phyloP scores from a whole-genome alignment of 2,329 filamentous ascomycete species.

The Myriosclerotinia scirpicola region DNA sequence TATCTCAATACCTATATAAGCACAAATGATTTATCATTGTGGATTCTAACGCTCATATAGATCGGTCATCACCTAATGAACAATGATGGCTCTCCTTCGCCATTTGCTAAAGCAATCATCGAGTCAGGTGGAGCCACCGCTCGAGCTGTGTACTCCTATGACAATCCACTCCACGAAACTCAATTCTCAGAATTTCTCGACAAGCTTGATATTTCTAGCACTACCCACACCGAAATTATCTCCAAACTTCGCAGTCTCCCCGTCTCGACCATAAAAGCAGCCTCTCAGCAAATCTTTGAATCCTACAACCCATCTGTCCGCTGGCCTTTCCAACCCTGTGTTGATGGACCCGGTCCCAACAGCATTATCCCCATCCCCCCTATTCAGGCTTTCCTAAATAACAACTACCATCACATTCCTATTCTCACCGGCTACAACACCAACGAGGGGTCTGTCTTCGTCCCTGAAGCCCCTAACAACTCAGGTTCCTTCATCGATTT shows the following conservation, averaged over 20 bases:
- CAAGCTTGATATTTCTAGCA: slow-evolving; percentile 50
- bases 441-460: slow-evolving; percentile 67
- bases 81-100: slow-evolving; percentile 42
- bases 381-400: slow-evolving; percentile 56
- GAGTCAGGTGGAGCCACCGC: slow-evolving; percentile 59
- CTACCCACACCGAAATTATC: slow-evolving; percentile 50
- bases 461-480: slow-evolving; percentile 48
- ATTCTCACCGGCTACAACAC: slow-evolving; percentile 70
- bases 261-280: slow-evolving; percentile 43
- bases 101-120: slow-evolving; percentile 55
- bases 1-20: no score
- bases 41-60: slow-evolving; percentile 40
- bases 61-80: slow-evolving; percentile 68
- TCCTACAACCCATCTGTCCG: slow-evolving; percentile 47
- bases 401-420: slow-evolving; percentile 55
- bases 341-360: slow-evolving; percentile 51
- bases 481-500: slow-evolving; percentile 57
- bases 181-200: slow-evolving; percentile 58
- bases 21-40: background rate
- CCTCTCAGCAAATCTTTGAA: slow-evolving; percentile 48
- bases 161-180: slow-evolving; percentile 56
- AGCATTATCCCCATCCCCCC: slow-evolving; percentile 59
- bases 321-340: slow-evolving; percentile 69
- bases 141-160: slow-evolving; percentile 52
- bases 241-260: slow-evolving; percentile 50